Conservation (phyloP, 169 alveolate species). For the Babesia bovis region DNA sequence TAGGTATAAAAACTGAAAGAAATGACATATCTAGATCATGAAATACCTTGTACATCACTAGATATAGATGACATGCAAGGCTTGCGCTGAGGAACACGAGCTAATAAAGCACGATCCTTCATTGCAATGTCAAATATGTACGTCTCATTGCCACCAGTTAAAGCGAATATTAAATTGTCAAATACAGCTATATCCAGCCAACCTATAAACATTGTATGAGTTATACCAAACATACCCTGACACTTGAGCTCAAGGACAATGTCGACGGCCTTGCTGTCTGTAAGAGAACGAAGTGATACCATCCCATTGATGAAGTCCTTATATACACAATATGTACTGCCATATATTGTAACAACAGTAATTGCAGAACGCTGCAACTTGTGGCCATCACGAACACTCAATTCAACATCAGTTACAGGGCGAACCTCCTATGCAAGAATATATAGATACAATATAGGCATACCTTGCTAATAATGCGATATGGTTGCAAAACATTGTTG, state of each 20-base stretch:
- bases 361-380: slow-evolving; percentile 46
- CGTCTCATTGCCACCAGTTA: slow-evolving; percentile 45
- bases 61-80: slow-evolving; percentile 52
- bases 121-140: slow-evolving; percentile 49
- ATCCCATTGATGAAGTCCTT: slow-evolving; percentile 55
- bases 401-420: slow-evolving; percentile 37
- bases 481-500: slow-evolving; percentile 55
- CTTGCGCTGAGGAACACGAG: slow-evolving; percentile 48
- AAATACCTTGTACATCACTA: slow-evolving; percentile 49
- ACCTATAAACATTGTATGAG: slow-evolving; percentile 10
- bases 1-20: slow-evolving; percentile 44
- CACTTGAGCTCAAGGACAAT: slow-evolving; percentile 49
- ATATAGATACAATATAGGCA: not conserved
- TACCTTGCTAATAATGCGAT: slow-evolving; percentile 39
- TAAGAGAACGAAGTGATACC: slow-evolving; percentile 51
- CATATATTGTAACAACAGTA: slow-evolving; percentile 39
- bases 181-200: slow-evolving; percentile 50
- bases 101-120: slow-evolving; percentile 33
- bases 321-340: slow-evolving; percentile 44
- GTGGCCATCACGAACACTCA: slow-evolving; percentile 29
- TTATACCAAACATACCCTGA: slow-evolving; percentile 21
- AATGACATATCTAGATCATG: not conserved
- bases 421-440: slow-evolving; percentile 11
- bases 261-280: slow-evolving; percentile 42
- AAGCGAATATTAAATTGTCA: slow-evolving; percentile 46